phyloP scores from a whole-genome alignment of 148 eudicot genomes.

The Rhododendron vialii region DNA sequence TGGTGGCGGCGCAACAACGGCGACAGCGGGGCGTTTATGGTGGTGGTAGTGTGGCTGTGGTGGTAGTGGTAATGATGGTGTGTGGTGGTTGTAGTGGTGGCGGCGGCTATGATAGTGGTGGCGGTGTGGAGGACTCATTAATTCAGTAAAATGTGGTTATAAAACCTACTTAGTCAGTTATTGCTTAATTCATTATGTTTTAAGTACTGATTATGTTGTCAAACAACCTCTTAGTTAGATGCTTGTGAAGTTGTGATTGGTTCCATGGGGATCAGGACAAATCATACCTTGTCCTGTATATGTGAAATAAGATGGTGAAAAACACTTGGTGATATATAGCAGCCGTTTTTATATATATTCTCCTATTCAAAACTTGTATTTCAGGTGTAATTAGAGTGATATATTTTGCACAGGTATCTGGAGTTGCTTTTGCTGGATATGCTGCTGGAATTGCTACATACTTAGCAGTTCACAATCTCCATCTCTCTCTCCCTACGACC shows the following conservation, averaged over 20 bases:
- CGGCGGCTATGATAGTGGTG: too few relatives aligned
- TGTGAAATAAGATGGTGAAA: not conserved
- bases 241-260: not conserved
- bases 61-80: too few relatives aligned
- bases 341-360: not conserved
- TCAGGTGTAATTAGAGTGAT: not conserved
- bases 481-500: constrained; percentile 55
- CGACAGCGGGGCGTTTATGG: too few relatives aligned
- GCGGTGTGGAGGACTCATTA: too few relatives aligned
- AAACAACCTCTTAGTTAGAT: not conserved
- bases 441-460: constrained; percentile 81
- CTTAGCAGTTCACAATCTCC: constrained; percentile 64
- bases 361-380: not conserved
- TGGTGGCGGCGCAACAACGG: too few relatives aligned
- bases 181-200: too few relatives aligned
- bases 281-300: not conserved
- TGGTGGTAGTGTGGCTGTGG: too few relatives aligned
- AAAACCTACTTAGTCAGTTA: too few relatives aligned
- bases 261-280: not conserved
- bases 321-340: not conserved
- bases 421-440: constrained; percentile 92
- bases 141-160: too few relatives aligned
- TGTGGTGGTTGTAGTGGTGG: too few relatives aligned
- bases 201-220: too few relatives aligned
- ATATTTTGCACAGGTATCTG: constrained; percentile 55